These are phyloP conservation scores for Cladobotryum mycophilum DNA, from an alignment of 2,329 filamentous ascomycete species.

Conservation along the genomic window DNA sequence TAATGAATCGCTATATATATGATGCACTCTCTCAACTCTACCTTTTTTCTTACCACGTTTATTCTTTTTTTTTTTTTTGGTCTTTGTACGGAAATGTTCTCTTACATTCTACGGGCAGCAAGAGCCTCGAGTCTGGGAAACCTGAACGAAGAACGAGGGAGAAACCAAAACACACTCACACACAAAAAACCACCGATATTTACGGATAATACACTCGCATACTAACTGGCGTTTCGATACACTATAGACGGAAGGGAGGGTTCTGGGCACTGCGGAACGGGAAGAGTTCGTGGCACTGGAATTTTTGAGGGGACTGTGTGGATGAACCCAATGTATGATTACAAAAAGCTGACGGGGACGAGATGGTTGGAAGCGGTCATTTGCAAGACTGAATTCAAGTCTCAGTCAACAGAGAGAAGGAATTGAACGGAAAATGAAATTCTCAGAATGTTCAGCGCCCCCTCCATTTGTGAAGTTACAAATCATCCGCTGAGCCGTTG, in stretches of 20 bases:
- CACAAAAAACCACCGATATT: slow-evolving; percentile 7
- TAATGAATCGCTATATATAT: neutral
- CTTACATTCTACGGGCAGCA: no score
- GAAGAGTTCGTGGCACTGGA: neutral
- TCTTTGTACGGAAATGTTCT: slow-evolving; percentile 8
- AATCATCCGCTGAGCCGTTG: slow-evolving; percentile 21
- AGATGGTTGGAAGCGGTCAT: neutral
- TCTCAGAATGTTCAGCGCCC: no score
- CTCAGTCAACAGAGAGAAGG: neutral
- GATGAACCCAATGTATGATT: no score
- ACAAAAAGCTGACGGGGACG: no score
- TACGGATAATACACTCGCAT: slow-evolving; percentile 23
- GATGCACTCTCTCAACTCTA: slow-evolving; percentile 10
- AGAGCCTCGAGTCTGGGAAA: no score
- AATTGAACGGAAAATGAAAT: no score
- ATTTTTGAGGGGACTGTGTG: no score
- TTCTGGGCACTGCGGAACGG: neutral
- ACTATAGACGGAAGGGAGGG: slow-evolving; percentile 22
- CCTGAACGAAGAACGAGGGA: neutral
- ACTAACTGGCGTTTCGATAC: slow-evolving; percentile 29
- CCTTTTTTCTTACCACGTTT: neutral
- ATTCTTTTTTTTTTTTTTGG: slow-evolving; percentile 18
- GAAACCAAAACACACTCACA: neutral
- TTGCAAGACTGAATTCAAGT: neutral
- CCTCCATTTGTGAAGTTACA: neutral